Conservation (phyloP, 2,329 filamentous ascomycete species). For the Colletotrichum liaoningense region DNA sequence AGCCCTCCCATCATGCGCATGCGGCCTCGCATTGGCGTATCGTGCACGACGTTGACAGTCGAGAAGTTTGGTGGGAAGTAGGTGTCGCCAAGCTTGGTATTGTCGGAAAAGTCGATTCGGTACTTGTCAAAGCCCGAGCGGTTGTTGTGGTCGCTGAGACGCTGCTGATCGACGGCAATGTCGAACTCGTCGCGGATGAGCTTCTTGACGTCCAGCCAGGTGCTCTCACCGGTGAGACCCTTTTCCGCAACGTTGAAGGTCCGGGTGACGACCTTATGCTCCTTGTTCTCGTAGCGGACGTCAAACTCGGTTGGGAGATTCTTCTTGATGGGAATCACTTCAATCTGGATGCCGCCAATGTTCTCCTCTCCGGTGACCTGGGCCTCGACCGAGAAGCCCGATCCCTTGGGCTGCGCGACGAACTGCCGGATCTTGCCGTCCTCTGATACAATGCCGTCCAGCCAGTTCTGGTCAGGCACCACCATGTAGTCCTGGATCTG, state of each 20-base stretch:
- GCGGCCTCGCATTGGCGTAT: neutral
- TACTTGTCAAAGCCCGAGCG: neutral
- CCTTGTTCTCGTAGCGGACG: slow-evolving; percentile 30
- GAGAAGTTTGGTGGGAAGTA: slow-evolving; percentile 34
- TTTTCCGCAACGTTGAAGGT: slow-evolving; percentile 29
- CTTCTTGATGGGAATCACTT: slow-evolving; percentile 44
- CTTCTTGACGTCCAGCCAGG: slow-evolving; percentile 35
- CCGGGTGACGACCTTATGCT: slow-evolving; percentile 28
- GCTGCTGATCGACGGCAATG: slow-evolving; percentile 19
- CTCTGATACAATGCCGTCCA: slow-evolving; percentile 51
- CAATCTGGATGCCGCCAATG: slow-evolving; percentile 55
- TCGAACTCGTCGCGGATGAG: slow-evolving; percentile 28
- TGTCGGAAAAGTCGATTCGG: slow-evolving; percentile 9
- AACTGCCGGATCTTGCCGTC: slow-evolving; percentile 58
- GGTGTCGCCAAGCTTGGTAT: slow-evolving; percentile 29
- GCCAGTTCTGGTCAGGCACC: slow-evolving; percentile 49
- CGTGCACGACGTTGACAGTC: slow-evolving; percentile 6
- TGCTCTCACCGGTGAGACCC: slow-evolving; percentile 25
- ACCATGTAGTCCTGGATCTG: slow-evolving; percentile 48
- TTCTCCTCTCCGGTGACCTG: slow-evolving; percentile 56
- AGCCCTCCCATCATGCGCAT: neutral
- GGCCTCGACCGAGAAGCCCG: slow-evolving; percentile 56
- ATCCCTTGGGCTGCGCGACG: slow-evolving; percentile 56
- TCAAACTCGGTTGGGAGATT: slow-evolving; percentile 27
- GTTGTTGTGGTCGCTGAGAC: neutral